Base-by-base conservation (phyloP, 140 eudicot species). In the Flaveria floridana region DNA sequence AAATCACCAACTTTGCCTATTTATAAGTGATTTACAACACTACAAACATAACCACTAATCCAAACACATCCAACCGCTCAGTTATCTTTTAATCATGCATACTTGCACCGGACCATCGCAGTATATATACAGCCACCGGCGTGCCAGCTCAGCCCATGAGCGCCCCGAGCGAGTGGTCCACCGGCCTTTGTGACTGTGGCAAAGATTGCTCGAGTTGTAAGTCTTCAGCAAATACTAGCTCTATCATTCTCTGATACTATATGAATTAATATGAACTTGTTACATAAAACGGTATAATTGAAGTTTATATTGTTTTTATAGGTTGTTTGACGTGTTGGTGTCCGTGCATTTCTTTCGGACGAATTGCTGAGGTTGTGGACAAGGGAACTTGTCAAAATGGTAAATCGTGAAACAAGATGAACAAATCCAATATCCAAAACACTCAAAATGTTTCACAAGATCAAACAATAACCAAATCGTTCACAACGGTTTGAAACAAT, bases 241-340 rank as follows among this genome's bases (percentile, higher is more conserved):
- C 14, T 0, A 68, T 3, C 52, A 21, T 7, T 69, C 7, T 12
- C 2, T 20, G n/a, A 20, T 15, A 10, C 26, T 69, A 13, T 70
- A 48, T 30, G 26, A 12, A 23, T 5, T 1, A 28, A 23, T 2
- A 7, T 26, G 0, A n/a, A 2, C 64, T 9, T 51, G 15, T 44
- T 44, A 8, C 50, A 44, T 44, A 44, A 44, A 9, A 44, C 14
- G 12, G 14, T 44, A 6, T 9, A 1, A 11, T 1, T 8, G 50
- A 44, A 44, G 13, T 59, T 44, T 26, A 26, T 42, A 21, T 73
- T 13, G 61, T 44, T 14, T 69, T 69, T 69, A 16, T 77, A 89
- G 96, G 92, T 59, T 89, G 92, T 72, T 9, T 85, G 14, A 87
- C 89, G 12, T 87, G 68, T 25, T 89, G 96, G 86, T 89, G 96